phyloP scores from a whole-genome alignment of 1,284 basidiomycete genomes.

The Ganoderma boninense region DNA sequence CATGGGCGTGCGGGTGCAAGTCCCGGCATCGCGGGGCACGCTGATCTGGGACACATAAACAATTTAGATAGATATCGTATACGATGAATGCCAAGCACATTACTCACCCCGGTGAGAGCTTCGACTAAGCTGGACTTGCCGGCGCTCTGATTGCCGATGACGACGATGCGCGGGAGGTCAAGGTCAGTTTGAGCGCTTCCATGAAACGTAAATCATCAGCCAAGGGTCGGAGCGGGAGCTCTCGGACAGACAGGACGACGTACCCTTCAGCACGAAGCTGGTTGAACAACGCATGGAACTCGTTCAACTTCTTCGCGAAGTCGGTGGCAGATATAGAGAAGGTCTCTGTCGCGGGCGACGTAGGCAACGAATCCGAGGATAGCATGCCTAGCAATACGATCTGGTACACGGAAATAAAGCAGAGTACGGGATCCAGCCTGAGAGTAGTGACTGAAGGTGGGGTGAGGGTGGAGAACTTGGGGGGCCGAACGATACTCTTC shows the following conservation, averaged over 20 bases:
- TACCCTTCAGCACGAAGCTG: constrained; percentile 42
- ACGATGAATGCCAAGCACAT: neutral
- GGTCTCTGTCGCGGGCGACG: neutral
- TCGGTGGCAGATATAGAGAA: neutral
- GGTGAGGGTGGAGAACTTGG: neutral
- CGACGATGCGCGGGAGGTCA: constrained; percentile 40
- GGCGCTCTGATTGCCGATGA: constrained; percentile 45
- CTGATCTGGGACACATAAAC: constrained; percentile 26
- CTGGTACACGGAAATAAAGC: neutral
- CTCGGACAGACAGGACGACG: neutral
- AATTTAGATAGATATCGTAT: constrained; percentile 23
- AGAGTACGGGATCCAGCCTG: neutral
- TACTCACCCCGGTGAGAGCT: constrained; percentile 63
- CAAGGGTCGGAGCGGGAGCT: neutral
- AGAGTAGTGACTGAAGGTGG: neutral
- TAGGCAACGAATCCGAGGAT: neutral
- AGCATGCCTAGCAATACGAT: neutral
- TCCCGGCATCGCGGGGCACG: constrained; percentile 34
- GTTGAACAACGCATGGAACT: constrained; percentile 40
- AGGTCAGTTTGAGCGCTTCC: constrained; percentile 35
- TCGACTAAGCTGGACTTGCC: constrained; percentile 57
- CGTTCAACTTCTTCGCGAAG: constrained; percentile 35
- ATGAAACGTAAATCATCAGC: neutral
- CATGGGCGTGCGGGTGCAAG: constrained; percentile 41
- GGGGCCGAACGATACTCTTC: neutral